Evolutionary conservation across 768 basidiomycete species (phyloP), one percentile per base, ranked within the genome.

Genomic region (Collybiopsis luxurians): DNA sequence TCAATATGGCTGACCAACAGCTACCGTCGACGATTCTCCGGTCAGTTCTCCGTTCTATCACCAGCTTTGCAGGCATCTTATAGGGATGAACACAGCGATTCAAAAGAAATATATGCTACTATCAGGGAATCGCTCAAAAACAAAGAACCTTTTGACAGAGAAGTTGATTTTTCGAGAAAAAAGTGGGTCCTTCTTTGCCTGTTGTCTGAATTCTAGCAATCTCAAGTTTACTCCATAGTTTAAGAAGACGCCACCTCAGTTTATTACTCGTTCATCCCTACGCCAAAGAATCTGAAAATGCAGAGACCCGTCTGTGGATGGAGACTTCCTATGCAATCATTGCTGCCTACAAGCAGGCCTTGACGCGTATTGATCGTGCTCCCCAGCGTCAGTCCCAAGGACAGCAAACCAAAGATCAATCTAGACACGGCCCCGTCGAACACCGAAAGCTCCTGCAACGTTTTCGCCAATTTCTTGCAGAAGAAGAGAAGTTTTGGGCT

Each of bases 401-500:
- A 61, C 65, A 71, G 51, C 69, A 64, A 11, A 64, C 64, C 6
- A 72, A 67, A 50, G 64, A 64, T 30, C 72, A 72, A 57, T 73
- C 76, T 12, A 72, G 72, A 46, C 77, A 81, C 59, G 85, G 86
- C 17, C 79, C 80, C 7, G 91, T 94, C 44, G 95, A 96, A 66
- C 76, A 92, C 60, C 86, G 93, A 63, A 96, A 92, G 68, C 80
- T 94, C 28, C 71, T 94, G 15, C 89, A 92, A 46, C 84, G 92
- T 40, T 98, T 99, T 75, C 81, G 90, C 34, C 87, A 93, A 64
- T 97, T 95, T 67, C 82, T 99, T 13, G 80, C 86, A 0, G 86
- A 89, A 30, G 96, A 99, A 69, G 92, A 95, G 68, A 88, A 86
- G 63, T 97, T 96, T 71, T 99, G 95, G 89, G 83, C 80, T 27